Base-by-base conservation (phyloP, 2,329 filamentous ascomycete species). In the Penicillium nordicum region DNA sequence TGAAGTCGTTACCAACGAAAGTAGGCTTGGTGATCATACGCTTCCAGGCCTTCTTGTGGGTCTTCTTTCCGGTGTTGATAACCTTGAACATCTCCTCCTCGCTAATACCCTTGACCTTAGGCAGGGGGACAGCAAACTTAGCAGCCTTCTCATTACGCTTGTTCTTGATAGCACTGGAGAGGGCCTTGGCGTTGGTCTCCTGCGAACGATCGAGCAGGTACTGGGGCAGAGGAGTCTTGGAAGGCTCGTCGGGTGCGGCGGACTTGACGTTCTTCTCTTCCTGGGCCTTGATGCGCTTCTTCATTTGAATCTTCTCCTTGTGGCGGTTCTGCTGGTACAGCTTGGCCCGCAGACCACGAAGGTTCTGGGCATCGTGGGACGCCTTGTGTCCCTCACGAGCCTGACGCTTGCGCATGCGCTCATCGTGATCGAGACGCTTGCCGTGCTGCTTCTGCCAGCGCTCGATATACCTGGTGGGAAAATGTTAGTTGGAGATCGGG, bases 61-160 rank as follows among this genome's bases (percentile, higher is more conserved):
- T 91, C 82, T 96, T 97, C 84, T 95, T 95, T 68, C 94, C 93
- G 32, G 93, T 97, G 79, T 92, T 92, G 69, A 97, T 86, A 14
- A 96, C 92, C 78, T 90, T 93, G 82, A 97, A 97, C 88, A 97
- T 93, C 80, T 96, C 93, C 81, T 96, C 91, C 79, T 97, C 93
- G 64, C 85, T 87, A 67, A 97, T 97, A 62, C 91, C 93, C 69
- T 90, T 85, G 43, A 97, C 94, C 79, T 96, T 97, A 36, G 94
- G 94, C 69, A 99, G 76, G 1, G 94, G 94, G 38, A 97, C 94
- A 32, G 84, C 84, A 74, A 97, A 97, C 72, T 93, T 90, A 49
- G 94, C 94, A 7, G 92, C 91, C 83, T 97, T 96, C 76, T 96
- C 95, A 61, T 84, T 84, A 40, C 94, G 84, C 82, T 96, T 96